Conservation (phyloP, 139 green algal genomes). For the Chlorella sp. region DNA sequence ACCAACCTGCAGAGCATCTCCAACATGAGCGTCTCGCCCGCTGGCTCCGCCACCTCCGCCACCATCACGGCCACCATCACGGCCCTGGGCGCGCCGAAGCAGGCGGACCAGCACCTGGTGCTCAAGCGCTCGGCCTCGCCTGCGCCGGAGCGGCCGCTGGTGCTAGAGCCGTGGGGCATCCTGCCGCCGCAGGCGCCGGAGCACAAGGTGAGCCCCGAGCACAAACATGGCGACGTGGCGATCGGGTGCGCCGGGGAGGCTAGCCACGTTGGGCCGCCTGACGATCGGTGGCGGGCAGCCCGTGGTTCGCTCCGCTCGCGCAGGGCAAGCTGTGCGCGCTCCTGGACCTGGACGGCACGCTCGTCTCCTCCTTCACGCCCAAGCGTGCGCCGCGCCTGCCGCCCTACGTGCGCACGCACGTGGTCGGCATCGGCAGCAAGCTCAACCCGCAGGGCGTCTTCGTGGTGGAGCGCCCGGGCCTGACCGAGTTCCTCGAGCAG, state of each 20-base stretch:
- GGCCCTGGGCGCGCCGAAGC: neutral
- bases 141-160: too few species aligned
- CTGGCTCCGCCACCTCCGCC: neutral
- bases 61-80: neutral
- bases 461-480: constrained; percentile 78
- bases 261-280: neutral
- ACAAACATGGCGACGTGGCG: neutral
- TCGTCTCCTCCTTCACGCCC: constrained; percentile 74
- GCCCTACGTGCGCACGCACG: constrained; percentile 44
- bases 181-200: constrained; percentile 27
- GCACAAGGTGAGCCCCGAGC: constrained; percentile 19
- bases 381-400: constrained; percentile 58
- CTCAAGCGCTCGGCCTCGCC: neutral
- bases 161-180: constrained; percentile 19
- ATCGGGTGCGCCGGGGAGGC: neutral
- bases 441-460: constrained; percentile 79
- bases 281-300: neutral
- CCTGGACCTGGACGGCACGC: constrained; percentile 85
- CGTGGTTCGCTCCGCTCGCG: neutral
- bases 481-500: constrained; percentile 66
- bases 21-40: neutral
- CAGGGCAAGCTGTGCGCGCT: constrained; percentile 62
- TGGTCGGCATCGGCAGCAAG: constrained; percentile 57
- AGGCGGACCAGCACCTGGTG: neutral
- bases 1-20: constrained; percentile 1